Evolutionary conservation across 768 basidiomycete species (phyloP), one percentile per base, ranked within the genome.

Genomic region (Fomitopsis pulvina): DNA sequence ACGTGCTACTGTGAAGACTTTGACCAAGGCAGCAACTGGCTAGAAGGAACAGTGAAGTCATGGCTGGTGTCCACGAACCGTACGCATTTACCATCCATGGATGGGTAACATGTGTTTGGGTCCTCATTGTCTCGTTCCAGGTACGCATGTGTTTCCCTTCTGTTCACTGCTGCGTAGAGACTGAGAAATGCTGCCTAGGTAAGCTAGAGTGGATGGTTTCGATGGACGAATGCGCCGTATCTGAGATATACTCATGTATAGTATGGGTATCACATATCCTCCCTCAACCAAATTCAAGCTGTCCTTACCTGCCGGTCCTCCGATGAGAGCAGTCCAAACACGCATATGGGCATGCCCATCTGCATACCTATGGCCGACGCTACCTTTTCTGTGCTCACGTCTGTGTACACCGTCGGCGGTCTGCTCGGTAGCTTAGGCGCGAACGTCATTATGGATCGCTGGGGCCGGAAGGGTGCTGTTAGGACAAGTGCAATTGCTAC

Each of bases 241-340:
- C n/a, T n/a, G n/a, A n/a, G n/a, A n/a, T n/a, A n/a, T n/a, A n/a
- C n/a, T n/a, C n/a, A n/a, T n/a, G n/a, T n/a, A n/a, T 47, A 89
- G 79, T 91, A 90, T 69, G 93, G 92, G n/a, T 96, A 87, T 66
- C 91, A 95, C 65, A 89, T 92, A 37, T 88, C 92, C 1, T 85
- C 85, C 14, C 77, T 97, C 52, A 97, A 97, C 64, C 92, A 93
- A 63, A 83, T 94, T 22, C 83, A 90, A 61, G 77, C 76, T 4
- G 80, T 85, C 38, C 63, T 93, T 50, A 90, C 86, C 2, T 95
- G 92, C 69, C 75, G 76, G 45, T 53, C 59, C 6, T 12, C 38
- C 4, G 50, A n/a, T 24, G 42, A 43, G 5, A 30, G 40, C 8
- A 26, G 51, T 24, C 21, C 45, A 45, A 0, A 65, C 47, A 41